These are phyloP conservation scores for Phytophthora fragariaefolia DNA, from an alignment of 352 stramenopile genomes.

Conservation along the genomic window DNA sequence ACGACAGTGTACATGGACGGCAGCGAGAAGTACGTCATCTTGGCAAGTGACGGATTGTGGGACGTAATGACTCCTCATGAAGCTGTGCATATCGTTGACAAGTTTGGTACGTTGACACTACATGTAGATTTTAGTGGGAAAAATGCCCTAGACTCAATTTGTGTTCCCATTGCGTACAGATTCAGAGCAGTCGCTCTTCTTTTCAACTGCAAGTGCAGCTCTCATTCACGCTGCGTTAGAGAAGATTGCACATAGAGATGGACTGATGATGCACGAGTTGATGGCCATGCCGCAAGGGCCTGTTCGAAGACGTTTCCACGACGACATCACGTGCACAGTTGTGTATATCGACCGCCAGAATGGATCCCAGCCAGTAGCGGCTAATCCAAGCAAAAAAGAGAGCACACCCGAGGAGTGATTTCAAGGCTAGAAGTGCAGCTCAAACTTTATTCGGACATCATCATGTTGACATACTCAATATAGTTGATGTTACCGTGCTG, in stretches of 20 bases:
- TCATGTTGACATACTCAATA: slow-evolving; percentile 95
- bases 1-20: slow-evolving; percentile 53
- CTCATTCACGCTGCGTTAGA: slow-evolving; percentile 78
- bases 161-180: slow-evolving; percentile 31
- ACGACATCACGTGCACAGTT: slow-evolving; percentile 86
- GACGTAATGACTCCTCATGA: slow-evolving; percentile 77
- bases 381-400: slow-evolving; percentile 16
- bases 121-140: neutral
- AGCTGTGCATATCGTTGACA: slow-evolving; percentile 66
- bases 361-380: slow-evolving; percentile 8
- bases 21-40: slow-evolving; percentile 71
- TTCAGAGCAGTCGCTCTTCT: slow-evolving; percentile 58
- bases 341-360: slow-evolving; percentile 55
- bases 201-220: slow-evolving; percentile 56
- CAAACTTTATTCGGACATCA: slow-evolving; percentile 87
- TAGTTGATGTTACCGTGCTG: slow-evolving; percentile 94
- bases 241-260: slow-evolving; percentile 73
- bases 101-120: slow-evolving; percentile 56
- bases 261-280: slow-evolving; percentile 73
- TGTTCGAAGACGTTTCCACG: slow-evolving; percentile 64
- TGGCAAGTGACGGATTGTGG: slow-evolving; percentile 87
- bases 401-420: slow-evolving; percentile 11
- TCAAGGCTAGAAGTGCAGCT: slow-evolving; percentile 6
- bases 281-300: slow-evolving; percentile 58
- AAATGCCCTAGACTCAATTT: slow-evolving; percentile 1